phyloP scores from a whole-genome alignment of 1,284 basidiomycete genomes.

The Puccinia coronata region DNA sequence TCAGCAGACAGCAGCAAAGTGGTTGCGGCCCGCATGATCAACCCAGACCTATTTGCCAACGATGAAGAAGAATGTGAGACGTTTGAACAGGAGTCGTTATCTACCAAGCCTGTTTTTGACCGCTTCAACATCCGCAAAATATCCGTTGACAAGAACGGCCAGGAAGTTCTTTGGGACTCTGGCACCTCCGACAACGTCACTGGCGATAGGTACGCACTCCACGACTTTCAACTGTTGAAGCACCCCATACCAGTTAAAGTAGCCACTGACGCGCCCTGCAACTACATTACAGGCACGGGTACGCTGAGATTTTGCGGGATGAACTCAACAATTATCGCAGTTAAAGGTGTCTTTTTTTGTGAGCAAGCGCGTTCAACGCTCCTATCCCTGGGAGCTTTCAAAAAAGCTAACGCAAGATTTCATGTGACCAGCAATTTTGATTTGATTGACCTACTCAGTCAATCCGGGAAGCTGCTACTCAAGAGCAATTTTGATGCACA shows the following conservation, averaged over 20 bases:
- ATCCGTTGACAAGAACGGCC: background rate
- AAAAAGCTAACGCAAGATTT: background rate
- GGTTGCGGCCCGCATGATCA: background rate
- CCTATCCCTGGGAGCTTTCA: background rate
- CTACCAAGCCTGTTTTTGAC: background rate
- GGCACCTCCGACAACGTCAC: background rate
- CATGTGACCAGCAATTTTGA: background rate
- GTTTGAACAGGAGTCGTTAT: background rate
- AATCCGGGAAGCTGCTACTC: background rate
- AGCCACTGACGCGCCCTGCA: background rate
- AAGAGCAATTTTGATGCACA: background rate
- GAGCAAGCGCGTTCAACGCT: background rate
- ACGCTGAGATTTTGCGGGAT: background rate
- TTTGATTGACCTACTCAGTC: background rate
- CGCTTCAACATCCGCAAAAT: background rate
- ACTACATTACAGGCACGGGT: constrained; percentile 25
- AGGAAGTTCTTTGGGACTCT: constrained; percentile 3
- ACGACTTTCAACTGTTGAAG: background rate
- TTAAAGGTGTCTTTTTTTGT: constrained; percentile 2
- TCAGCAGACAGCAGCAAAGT: background rate
- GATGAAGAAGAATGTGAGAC: background rate
- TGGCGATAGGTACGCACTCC: background rate
- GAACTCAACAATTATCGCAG: background rate
- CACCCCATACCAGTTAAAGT: constrained; percentile 1
- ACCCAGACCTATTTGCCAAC: background rate